Conservation (phyloP, 768 basidiomycete species). For the Pilatotrama ljubarskyi region DNA sequence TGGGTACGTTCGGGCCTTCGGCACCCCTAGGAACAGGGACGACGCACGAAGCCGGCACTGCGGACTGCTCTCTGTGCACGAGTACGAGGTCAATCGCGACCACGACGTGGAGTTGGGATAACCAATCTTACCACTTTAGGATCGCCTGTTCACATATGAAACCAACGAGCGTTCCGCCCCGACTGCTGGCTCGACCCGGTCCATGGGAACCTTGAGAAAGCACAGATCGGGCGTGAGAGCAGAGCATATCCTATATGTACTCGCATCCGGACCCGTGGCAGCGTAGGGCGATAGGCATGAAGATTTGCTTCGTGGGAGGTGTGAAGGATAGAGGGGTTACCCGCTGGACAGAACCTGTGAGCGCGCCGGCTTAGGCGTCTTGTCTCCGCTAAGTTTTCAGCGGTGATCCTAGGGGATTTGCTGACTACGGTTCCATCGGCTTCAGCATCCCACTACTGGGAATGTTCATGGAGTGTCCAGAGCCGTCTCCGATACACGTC, state of each 20-base stretch:
- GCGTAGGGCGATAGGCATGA: neutral
- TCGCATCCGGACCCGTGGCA: too few species aligned
- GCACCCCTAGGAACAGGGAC: neutral
- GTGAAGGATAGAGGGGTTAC: neutral
- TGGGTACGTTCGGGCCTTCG: neutral
- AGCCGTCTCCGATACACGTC: too few species aligned
- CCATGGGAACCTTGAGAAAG: slow-evolving; percentile 4
- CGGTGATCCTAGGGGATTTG: neutral
- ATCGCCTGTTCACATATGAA: neutral
- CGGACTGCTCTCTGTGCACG: neutral
- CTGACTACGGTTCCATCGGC: neutral
- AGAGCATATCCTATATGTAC: neutral
- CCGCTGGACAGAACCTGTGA: neutral
- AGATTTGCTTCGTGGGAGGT: neutral
- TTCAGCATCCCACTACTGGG: neutral
- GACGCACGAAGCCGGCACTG: neutral
- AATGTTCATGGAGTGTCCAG: too few species aligned
- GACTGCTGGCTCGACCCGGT: neutral
- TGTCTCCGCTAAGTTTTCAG: neutral
- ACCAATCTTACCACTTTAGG: neutral
- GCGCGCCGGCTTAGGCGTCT: neutral
- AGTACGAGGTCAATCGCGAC: neutral
- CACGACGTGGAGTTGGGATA: slow-evolving; percentile 1
- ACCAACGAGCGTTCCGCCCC: neutral
- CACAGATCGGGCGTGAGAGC: neutral